Evolutionary conservation across 495 filamentous ascomycete genomes (phyloP).

Genomic region (Parathielavia hyrcaniae): DNA sequence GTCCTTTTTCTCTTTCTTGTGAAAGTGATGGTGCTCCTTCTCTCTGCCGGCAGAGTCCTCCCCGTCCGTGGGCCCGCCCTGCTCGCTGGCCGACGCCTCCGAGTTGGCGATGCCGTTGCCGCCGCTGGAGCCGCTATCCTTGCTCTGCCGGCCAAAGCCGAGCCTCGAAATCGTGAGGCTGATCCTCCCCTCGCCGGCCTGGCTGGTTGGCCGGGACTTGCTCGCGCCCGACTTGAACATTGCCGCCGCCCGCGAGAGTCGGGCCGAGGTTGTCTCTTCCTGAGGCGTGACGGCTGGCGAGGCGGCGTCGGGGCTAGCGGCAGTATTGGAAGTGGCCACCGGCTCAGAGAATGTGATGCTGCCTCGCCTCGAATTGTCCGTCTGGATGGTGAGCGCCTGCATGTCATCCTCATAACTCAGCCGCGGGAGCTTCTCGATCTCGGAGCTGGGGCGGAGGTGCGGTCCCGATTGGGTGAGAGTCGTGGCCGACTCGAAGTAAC

Average conservation of each 20-base stretch:
- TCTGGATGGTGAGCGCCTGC: slow-evolving; percentile 27
- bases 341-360: slow-evolving; percentile 47
- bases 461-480: slow-evolving; percentile 22
- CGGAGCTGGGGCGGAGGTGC: slow-evolving; percentile 40
- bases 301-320: slow-evolving; percentile 32
- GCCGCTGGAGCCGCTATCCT: slow-evolving; percentile 39
- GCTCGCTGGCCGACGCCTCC: slow-evolving; percentile 33
- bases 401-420: slow-evolving; percentile 36
- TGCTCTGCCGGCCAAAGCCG: slow-evolving; percentile 48
- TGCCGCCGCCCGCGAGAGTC: slow-evolving; percentile 55
- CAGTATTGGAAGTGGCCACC: slow-evolving; percentile 32
- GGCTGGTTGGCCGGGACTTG: slow-evolving; percentile 62
- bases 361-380: slow-evolving; percentile 38
- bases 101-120: slow-evolving; percentile 23
- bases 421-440: slow-evolving; percentile 32
- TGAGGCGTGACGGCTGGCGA: slow-evolving; percentile 40
- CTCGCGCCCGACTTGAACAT: slow-evolving; percentile 46
- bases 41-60: slow-evolving; percentile 11
- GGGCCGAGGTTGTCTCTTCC: slow-evolving; percentile 47
- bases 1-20: slow-evolving; percentile 36
- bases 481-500: slow-evolving; percentile 40
- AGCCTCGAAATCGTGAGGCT: slow-evolving; percentile 62
- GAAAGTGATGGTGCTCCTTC: slow-evolving; percentile 32
- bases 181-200: slow-evolving; percentile 60
- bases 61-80: slow-evolving; percentile 32